These are phyloP conservation scores for Cladosporium sp. DNA, from an alignment of 2,329 filamentous ascomycete genomes.

Conservation along the genomic window DNA sequence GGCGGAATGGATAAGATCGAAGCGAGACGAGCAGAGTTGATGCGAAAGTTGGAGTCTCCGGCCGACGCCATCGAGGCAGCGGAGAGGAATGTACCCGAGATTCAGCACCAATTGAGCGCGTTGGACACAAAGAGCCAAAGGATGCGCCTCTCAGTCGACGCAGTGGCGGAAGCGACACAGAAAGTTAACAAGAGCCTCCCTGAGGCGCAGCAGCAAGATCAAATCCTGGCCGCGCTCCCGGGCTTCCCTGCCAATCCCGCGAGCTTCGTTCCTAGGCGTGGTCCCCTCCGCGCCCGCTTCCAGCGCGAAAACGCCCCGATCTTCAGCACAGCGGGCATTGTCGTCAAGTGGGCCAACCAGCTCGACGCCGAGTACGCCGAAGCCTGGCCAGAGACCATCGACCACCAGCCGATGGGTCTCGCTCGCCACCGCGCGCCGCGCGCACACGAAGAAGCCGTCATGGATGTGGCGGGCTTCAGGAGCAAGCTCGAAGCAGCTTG, in stretches of 20 bases:
- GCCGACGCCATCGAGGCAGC: slow-evolving; percentile 23
- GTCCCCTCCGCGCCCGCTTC: slow-evolving; percentile 13
- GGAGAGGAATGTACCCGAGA: slow-evolving; percentile 5
- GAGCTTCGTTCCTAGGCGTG: slow-evolving; percentile 35
- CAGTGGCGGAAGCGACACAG: slow-evolving; percentile 15
- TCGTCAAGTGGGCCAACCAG: slow-evolving; percentile 33
- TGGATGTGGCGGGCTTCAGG: slow-evolving; percentile 2
- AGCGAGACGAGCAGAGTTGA: slow-evolving; percentile 12
- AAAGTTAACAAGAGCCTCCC: background rate
- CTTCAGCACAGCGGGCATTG: slow-evolving; percentile 27
- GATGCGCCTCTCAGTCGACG: slow-evolving; percentile 19
- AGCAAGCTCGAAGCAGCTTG: background rate
- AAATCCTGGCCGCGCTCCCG: slow-evolving; percentile 16
- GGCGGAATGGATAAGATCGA: slow-evolving; percentile 20
- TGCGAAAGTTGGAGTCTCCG: slow-evolving; percentile 10
- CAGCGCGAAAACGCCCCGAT: slow-evolving; percentile 15
- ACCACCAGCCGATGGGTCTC: slow-evolving; percentile 29
- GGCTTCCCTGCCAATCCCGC: slow-evolving; percentile 19
- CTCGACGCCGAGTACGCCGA: slow-evolving; percentile 36
- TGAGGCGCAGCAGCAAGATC: slow-evolving; percentile 1
- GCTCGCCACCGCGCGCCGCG: slow-evolving; percentile 23
- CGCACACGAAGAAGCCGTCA: background rate
- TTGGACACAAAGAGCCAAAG: slow-evolving; percentile 11
- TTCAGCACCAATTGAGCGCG: slow-evolving; percentile 12
- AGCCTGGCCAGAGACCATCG: slow-evolving; percentile 30